Evolutionary conservation across 371 early-diverging fungal species (phyloP).

Genomic region (Vairimorpha apis): DNA sequence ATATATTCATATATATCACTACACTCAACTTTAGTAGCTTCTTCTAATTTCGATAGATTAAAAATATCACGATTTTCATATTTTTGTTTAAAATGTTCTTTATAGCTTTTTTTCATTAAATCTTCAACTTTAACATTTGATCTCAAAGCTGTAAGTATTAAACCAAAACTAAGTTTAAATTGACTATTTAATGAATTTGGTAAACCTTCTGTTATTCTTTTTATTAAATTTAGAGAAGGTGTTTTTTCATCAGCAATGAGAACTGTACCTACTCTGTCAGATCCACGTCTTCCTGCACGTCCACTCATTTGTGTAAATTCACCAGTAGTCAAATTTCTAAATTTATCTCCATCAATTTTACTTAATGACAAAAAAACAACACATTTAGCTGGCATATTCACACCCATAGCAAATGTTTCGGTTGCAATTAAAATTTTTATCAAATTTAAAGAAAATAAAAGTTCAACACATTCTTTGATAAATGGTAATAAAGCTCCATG

Average conservation of each 20-base stretch:
- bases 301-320: conserved; percentile 99
- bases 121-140: conserved; percentile 60
- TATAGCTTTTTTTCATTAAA: conserved; percentile 58
- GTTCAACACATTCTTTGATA: conserved; percentile 89
- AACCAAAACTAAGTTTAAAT: conserved; percentile 58
- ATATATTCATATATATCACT: conserved; percentile 29
- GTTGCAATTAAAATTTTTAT: conserved; percentile 84
- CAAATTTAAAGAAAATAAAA: conserved; percentile 80
- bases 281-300: conserved; percentile 89
- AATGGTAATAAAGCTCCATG: conserved; percentile 92
- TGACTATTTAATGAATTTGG: conserved; percentile 52
- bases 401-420: conserved; percentile 93
- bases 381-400: conserved; percentile 91
- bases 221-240: conserved; percentile 36
- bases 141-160: conserved; percentile 56
- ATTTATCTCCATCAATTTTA: conserved; percentile 65
- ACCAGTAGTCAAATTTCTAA: conserved; percentile 75
- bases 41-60: conserved; percentile 37
- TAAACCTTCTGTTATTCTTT: conserved; percentile 48
- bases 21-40: conserved; percentile 23
- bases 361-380: conserved; percentile 82
- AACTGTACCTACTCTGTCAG: conserved; percentile 84
- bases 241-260: conserved; percentile 69
- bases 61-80: conserved; percentile 30
- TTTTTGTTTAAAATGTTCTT: conserved; percentile 56